Percentiles rank a stretch among this genome's conserved stretches.
Conservation (phyloP, 345 rosid genomes). For the Alliaria petiolata region DNA sequence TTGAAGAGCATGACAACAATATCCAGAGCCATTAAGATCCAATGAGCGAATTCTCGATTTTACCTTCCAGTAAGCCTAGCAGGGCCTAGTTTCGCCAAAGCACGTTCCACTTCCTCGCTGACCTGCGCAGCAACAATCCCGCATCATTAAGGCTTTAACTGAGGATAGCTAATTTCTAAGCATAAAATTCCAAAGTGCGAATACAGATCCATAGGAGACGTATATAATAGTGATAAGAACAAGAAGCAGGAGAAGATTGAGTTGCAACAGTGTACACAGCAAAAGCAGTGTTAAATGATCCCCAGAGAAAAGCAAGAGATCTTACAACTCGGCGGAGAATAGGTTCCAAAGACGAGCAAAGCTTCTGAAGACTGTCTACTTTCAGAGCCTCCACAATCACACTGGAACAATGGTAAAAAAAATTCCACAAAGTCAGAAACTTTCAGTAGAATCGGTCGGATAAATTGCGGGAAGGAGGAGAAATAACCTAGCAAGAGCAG, state of each 20-base stretch:
- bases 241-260: neutral
- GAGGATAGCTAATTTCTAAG: neutral
- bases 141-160: neutral
- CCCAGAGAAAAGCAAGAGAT: neutral
- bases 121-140: conserved; percentile 53
- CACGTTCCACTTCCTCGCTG: conserved; percentile 99
- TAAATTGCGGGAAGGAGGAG: neutral
- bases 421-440: conserved; percentile 6
- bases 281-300: neutral
- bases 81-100: conserved; percentile 91
- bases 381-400: conserved; percentile 97
- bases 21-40: no score
- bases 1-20: neutral
- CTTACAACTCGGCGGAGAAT: conserved; percentile 98
- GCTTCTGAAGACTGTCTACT: conserved; percentile 93
- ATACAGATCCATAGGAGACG: neutral
- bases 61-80: conserved; percentile 88
- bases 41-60: no score
- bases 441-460: neutral
- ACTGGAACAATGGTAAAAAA: conserved; percentile 43
- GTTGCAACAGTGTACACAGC: neutral
- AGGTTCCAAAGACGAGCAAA: conserved; percentile 97
- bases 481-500: conserved; percentile 66
- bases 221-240: no score
- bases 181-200: no score